Evolutionary conservation across 768 basidiomycete genomes (phyloP).

Genomic region (Psilocybe tampanensis): DNA sequence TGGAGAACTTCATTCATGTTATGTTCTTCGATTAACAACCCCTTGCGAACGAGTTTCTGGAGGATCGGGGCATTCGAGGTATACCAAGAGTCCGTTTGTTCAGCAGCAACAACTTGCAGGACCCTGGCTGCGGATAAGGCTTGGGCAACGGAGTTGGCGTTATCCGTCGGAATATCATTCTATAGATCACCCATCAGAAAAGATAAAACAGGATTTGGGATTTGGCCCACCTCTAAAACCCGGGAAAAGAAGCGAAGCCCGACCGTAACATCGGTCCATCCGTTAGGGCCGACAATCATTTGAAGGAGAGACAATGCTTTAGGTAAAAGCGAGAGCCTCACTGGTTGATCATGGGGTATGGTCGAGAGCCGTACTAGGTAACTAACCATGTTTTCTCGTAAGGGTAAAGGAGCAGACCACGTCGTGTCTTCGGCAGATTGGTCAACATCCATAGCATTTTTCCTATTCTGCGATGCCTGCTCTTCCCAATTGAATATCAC

Average conservation of each 20-base stretch:
- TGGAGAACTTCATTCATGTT: conserved; percentile 80
- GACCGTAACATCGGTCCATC: conserved; percentile 91
- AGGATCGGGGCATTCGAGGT: conserved; percentile 67
- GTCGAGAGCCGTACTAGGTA: conserved; percentile 93
- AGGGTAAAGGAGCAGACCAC: conserved; percentile 79
- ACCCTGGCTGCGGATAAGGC: conserved; percentile 87
- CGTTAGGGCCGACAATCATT: conserved; percentile 76
- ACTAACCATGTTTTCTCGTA: conserved; percentile 91
- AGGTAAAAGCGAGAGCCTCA: conserved; percentile 52
- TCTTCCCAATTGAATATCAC: conserved; percentile 95
- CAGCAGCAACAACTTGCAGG: conserved; percentile 80
- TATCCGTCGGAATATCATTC: conserved; percentile 75
- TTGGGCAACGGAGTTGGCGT: conserved; percentile 54
- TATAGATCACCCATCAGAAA: conserved; percentile 26
- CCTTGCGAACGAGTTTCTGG: conserved; percentile 85
- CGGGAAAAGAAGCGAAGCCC: conserved; percentile 90
- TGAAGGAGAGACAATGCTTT: conserved; percentile 70
- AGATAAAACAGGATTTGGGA: not conserved
- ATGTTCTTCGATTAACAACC: conserved; percentile 78
- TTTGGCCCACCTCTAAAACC: conserved; percentile 75
- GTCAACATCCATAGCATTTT: conserved; percentile 18
- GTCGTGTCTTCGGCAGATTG: conserved; percentile 25
- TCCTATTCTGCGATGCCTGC: conserved; percentile 43
- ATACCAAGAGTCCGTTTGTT: conserved; percentile 87
- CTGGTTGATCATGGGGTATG: conserved; percentile 56